Evolutionary conservation across 1,284 basidiomycete genomes (phyloP), one percentile per base, ranked within the genome.

Genomic region (Cystobasidium sp.): DNA sequence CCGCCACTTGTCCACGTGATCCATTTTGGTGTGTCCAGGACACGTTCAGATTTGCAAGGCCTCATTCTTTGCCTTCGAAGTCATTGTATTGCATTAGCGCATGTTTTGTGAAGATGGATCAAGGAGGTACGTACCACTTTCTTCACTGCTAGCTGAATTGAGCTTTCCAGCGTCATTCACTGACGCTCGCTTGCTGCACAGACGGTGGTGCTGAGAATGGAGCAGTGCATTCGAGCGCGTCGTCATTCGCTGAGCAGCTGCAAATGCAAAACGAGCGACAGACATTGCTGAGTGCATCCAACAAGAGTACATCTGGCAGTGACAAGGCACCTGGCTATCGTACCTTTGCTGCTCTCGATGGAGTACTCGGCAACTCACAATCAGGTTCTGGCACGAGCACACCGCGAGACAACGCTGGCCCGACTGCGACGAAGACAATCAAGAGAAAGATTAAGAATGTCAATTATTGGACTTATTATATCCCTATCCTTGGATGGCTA

Each of bases 401-500:
- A 22, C 69, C 69, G n/a, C 61, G 44, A 7, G 43, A 63, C 22
- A 53, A 49, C 43, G 43, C 61, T 24, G 46, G 61, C 14, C 14
- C 14, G 6, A 43, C 20, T 39, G 10, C 62, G 20, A 44, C 61
- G 14, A 43, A 14, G 51, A 46, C 44, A 5, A 66, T 51, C 53
- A 62, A 46, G 10, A 9, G 46, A 44, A 65, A 65, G 53, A 67
- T 56, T 2, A 65, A 58, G n/a, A 65, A 44, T 49, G 44, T 31
- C 14, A 74, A 59, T 3, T 44, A 71, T 16, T 75, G 77, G 55
- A 65, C 51, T 5, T 80, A 80, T 68, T 80, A 80, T 68, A 62
- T 80, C n/a, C 79, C 79, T 0, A 76, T 78, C 8, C 61, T 80
- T 10, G 59, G 75, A 41, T 97, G 94, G 94, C 88, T 96, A 74